These are phyloP conservation scores for Clitopilus hobsonii DNA, from an alignment of 768 basidiomycete species.

Conservation along the genomic window DNA sequence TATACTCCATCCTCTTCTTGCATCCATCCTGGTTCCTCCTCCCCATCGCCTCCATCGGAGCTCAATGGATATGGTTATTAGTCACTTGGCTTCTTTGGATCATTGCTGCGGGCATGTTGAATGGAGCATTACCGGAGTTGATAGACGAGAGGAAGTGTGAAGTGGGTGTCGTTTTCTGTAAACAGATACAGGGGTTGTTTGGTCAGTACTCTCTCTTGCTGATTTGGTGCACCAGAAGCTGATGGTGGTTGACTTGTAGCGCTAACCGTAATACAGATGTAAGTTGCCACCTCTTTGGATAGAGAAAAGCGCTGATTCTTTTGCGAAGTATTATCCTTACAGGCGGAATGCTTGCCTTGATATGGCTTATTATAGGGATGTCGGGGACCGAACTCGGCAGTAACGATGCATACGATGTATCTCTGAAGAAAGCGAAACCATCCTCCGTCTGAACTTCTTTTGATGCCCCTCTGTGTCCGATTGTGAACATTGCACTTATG, in stretches of 20 bases:
- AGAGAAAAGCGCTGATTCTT: neutral
- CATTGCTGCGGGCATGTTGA: slow-evolving; percentile 47
- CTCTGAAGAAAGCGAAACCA: neutral
- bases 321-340: neutral
- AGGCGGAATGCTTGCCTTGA: neutral
- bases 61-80: slow-evolving; percentile 56
- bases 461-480: no score
- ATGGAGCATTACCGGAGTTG: slow-evolving; percentile 41
- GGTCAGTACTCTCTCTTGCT: slow-evolving; percentile 27
- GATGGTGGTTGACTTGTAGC: neutral
- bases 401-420: neutral
- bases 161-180: slow-evolving; percentile 42
- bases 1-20: slow-evolving; percentile 53
- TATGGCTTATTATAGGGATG: neutral
- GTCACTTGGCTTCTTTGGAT: slow-evolving; percentile 61
- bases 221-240: neutral
- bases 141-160: slow-evolving; percentile 37
- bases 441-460: neutral
- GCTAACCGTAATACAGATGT: slow-evolving; percentile 1
- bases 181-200: slow-evolving; percentile 50
- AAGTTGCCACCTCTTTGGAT: neutral
- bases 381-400: neutral
- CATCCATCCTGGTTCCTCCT: slow-evolving; percentile 55
- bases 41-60: slow-evolving; percentile 50
- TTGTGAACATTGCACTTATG: no score